A percentile compares a stretch with the other conserved stretches of the same genome.
These are phyloP conservation scores for Datura wrightii DNA, from an alignment of 257 asterid genomes.

Conservation along the genomic window DNA sequence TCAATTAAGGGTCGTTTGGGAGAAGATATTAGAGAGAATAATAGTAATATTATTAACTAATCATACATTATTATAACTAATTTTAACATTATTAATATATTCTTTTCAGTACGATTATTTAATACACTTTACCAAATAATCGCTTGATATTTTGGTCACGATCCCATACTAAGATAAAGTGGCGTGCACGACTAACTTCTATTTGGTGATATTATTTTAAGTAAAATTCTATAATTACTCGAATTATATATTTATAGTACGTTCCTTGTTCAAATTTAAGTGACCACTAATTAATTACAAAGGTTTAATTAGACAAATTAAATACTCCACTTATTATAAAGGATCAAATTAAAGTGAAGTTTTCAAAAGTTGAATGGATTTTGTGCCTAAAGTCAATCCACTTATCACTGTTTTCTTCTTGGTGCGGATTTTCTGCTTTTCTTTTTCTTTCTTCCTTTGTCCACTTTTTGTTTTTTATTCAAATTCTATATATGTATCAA, in stretches of 20 bases:
- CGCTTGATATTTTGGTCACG: neutral
- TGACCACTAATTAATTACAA: neutral
- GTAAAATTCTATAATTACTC: no score
- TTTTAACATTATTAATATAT: no score
- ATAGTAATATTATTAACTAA: no score
- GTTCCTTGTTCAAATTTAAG: neutral
- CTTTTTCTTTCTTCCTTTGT: neutral
- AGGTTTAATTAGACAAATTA: neutral
- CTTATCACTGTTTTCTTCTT: neutral
- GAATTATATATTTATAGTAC: no score
- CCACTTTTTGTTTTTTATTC: neutral
- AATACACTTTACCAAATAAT: no score
- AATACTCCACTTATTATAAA: neutral
- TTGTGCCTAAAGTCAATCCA: neutral
- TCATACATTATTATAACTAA: no score
- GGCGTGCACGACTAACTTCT: neutral
- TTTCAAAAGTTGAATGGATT: neutral
- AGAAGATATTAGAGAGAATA: no score
- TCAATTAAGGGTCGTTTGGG: no score
- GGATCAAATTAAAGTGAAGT: neutral
- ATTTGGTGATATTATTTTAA: neutral
- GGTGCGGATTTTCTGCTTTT: neutral
- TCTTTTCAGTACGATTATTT: no score
- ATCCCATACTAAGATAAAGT: neutral
- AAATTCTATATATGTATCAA: no score